A percentile compares a stretch with the other conserved stretches of the same genome.
Evolutionary conservation across 2,329 filamentous ascomycete species (phyloP).

Genomic region (Botrytis aclada): DNA sequence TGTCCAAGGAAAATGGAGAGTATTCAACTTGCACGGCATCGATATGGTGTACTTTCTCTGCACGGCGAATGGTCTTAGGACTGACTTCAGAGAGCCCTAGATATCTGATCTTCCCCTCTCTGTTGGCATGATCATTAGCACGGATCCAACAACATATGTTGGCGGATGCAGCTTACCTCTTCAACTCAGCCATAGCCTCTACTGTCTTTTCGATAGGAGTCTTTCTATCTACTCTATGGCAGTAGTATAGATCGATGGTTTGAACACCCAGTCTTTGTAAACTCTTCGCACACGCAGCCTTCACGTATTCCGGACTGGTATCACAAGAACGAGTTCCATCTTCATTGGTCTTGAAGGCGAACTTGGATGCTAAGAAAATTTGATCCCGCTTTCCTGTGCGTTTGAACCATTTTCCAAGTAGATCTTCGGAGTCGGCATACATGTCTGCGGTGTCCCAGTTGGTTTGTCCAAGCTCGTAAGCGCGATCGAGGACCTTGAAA

Average conservation of each 20-base stretch:
- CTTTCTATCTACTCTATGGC: constrained; percentile 39
- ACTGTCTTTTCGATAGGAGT: constrained; percentile 46
- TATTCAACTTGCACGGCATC: constrained; percentile 54
- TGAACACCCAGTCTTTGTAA: constrained; percentile 43
- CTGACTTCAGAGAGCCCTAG: constrained; percentile 54
- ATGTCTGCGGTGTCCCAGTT: constrained; percentile 41
- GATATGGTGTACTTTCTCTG: constrained; percentile 48
- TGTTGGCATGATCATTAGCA: constrained; percentile 18
- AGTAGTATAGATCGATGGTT: constrained; percentile 40
- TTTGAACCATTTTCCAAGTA: constrained; percentile 49
- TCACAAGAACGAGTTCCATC: constrained; percentile 29
- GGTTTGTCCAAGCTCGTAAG: constrained; percentile 40
- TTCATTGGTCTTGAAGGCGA: constrained; percentile 38
- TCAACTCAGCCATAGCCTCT: constrained; percentile 41
- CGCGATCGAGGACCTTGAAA: constrained; percentile 42
- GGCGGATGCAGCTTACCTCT: constrained; percentile 25
- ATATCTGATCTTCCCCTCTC: constrained; percentile 54
- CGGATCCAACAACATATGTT: background rate
- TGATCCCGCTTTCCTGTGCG: constrained; percentile 44
- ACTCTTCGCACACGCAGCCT: constrained; percentile 42
- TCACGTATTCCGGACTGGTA: constrained; percentile 43
- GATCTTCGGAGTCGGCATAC: constrained; percentile 46
- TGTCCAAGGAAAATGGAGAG: constrained; percentile 52
- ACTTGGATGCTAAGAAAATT: constrained; percentile 54
- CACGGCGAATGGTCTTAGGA: constrained; percentile 50